These are phyloP conservation scores for Pseudogymnoascus sp. DNA, from an alignment of 2,329 filamentous ascomycete genomes.

Conservation along the genomic window DNA sequence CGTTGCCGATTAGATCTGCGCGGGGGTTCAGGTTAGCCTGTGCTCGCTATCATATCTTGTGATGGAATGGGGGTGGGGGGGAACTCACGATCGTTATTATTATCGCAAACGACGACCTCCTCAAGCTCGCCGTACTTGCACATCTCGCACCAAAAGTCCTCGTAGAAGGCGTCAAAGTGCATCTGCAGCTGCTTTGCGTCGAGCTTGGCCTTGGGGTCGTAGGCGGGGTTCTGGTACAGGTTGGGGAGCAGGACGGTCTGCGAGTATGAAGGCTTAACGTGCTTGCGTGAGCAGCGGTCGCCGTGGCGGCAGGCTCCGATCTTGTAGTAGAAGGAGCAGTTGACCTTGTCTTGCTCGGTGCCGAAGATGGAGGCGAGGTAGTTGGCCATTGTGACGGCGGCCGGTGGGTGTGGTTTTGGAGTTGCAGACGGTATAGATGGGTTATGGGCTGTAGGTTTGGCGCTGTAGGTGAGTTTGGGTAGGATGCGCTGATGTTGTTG, in stretches of 20 bases:
- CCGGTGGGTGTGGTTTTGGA: not conserved
- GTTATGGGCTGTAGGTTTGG: not conserved
- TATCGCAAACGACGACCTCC: slow-evolving; percentile 97
- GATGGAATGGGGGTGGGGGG: not conserved
- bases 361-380: slow-evolving; percentile 99
- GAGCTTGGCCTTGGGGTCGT: slow-evolving; percentile 96
- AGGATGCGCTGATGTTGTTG: not conserved
- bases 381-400: slow-evolving; percentile 65
- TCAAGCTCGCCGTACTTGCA: slow-evolving; percentile 98
- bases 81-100: slow-evolving; percentile 88
- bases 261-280: slow-evolving; percentile 97
- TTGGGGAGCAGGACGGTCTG: slow-evolving; percentile 98
- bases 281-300: slow-evolving; percentile 95
- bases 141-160: slow-evolving; percentile 99
- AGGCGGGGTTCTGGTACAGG: slow-evolving; percentile 97
- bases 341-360: slow-evolving; percentile 98
- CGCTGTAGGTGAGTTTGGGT: not conserved
- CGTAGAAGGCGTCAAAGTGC: slow-evolving; percentile 99
- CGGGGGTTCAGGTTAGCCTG: not conserved
- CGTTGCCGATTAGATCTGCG: slow-evolving; percentile 89
- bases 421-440: not conserved
- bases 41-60: not conserved
- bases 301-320: slow-evolving; percentile 98
- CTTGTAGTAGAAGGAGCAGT: slow-evolving; percentile 99
- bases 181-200: slow-evolving; percentile 93